Base-by-base conservation (phyloP, 176 grass and related monocot genomes). In the Sorghum bicolor region DNA sequence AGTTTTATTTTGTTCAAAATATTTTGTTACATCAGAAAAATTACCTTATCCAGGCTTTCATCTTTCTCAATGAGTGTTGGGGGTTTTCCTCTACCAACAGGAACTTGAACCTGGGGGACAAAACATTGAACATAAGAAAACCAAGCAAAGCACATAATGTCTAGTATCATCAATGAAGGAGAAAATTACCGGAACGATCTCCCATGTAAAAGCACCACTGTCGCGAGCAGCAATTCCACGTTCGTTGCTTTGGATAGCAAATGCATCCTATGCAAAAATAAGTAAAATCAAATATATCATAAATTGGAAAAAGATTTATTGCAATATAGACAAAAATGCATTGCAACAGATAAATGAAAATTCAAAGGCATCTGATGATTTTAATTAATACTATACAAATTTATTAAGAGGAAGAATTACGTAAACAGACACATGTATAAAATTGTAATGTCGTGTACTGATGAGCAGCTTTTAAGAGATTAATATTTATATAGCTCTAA, bases 211-310 rank as follows among this genome's bases (percentile, higher is more conserved):
- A 40, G 93, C 93, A 60, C 91, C 91, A 88, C 83, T 92, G 75
- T 93, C 89, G n/a, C 87, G 77, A 75, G 96, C 93, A 90, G 91
- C 89, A 74, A 95, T 98, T 66, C 96, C 96, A 69, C 92, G 96
- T 55, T 98, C 89, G 58, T 98, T 98, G 65, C 96, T 98, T 91
- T 95, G 96, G 73, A 98, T 86, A 33, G 96, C 91, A 92, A 83
- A 98, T 85, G 71, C 70, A 88, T 98, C 96, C 96, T 98, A 67
- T 29, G 78, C 26, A 77, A 80, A 34, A 41, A 87, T 17, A 89
- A 63, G 61, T 64, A 62, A 50, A 77, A 66, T 76, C n/a, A 82
- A 15, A 45, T 47, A 70, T 45, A 16, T 34, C 64, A 92, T 5
- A 36, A 34, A 63, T 31, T 22, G 47, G 12, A 61, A 73, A 74